Evolutionary conservation across 2,329 filamentous ascomycete species (phyloP).

Genomic region (Fusarium sp.): DNA sequence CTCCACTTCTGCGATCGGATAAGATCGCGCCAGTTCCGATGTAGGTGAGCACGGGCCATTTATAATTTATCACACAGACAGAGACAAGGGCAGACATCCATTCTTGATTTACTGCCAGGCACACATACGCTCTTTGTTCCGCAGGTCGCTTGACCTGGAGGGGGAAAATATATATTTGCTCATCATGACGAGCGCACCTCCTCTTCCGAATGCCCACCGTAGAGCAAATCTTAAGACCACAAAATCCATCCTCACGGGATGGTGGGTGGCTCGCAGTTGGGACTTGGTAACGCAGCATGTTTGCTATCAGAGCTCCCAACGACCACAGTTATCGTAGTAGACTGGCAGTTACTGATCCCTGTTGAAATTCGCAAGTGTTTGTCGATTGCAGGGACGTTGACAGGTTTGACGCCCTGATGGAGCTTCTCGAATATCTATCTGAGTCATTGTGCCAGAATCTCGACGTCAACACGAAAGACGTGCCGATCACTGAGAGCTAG

Average conservation of each 20-base stretch:
- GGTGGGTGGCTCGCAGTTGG: not conserved
- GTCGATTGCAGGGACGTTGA: slow-evolving; percentile 7
- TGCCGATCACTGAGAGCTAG: slow-evolving; percentile 7
- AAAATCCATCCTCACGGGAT: not conserved
- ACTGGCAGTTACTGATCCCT: too few species aligned
- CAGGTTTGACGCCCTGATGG: not conserved
- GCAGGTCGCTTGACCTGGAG: not conserved
- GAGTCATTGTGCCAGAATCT: slow-evolving; percentile 11
- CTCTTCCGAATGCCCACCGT: not conserved
- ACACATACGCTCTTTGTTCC: not conserved
- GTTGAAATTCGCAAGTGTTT: not conserved
- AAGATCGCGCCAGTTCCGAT: slow-evolving; percentile 45
- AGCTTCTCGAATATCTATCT: slow-evolving; percentile 14
- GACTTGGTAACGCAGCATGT: not conserved
- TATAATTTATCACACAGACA: slow-evolving; percentile 14
- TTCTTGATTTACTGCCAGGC: slow-evolving; percentile 4
- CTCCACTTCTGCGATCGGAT: slow-evolving; percentile 39
- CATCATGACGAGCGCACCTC: slow-evolving; percentile 9
- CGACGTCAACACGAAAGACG: slow-evolving; percentile 1
- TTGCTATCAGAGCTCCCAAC: not conserved
- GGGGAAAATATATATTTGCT: not conserved
- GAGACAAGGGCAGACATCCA: slow-evolving; percentile 1
- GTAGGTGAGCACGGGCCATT: slow-evolving; percentile 40
- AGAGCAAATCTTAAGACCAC: slow-evolving; percentile 1
- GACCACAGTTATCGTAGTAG: too few species aligned